A percentile compares a stretch with the other conserved stretches of the same genome.
phyloP scores from a whole-genome alignment of 139 green algal species.

The Picochlorum sp. region DNA sequence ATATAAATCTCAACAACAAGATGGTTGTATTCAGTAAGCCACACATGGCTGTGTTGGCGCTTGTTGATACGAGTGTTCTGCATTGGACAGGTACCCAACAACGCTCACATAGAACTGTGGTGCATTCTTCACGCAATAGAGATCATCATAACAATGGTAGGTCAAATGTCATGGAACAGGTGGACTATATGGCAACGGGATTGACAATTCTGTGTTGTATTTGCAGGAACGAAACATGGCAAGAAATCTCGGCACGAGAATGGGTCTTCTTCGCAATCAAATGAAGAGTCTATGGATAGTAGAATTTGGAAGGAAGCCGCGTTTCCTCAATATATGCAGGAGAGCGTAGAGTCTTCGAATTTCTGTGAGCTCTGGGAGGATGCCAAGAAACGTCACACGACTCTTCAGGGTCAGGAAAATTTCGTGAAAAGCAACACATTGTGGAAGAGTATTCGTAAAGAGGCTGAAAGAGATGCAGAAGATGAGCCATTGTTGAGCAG shows the following conservation, averaged over 20 bases:
- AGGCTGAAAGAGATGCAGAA: slow-evolving; percentile 36
- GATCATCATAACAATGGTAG: too few relatives aligned
- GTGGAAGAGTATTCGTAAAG: slow-evolving; percentile 14
- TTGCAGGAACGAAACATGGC: neutral
- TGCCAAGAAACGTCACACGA: slow-evolving; percentile 6
- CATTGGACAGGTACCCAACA: too few relatives aligned
- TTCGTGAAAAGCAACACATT: slow-evolving; percentile 1
- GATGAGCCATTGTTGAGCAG: slow-evolving; percentile 47
- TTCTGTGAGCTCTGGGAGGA: slow-evolving; percentile 14
- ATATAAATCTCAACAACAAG: too few relatives aligned
- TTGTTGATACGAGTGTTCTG: too few relatives aligned
- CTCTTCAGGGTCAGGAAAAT: neutral
- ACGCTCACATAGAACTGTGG: too few relatives aligned
- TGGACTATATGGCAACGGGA: too few relatives aligned
- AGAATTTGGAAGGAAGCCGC: slow-evolving; percentile 5
- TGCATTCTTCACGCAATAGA: too few relatives aligned
- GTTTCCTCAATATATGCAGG: slow-evolving; percentile 18
- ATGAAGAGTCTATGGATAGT: neutral
- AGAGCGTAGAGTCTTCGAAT: slow-evolving; percentile 8
- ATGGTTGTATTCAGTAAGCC: too few relatives aligned
- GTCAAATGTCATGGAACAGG: too few relatives aligned
- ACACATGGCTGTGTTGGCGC: too few relatives aligned
- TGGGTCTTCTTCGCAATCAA: slow-evolving; percentile 3
- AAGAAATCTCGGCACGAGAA: neutral
- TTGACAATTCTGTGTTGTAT: too few relatives aligned